Evolutionary conservation across 2,329 filamentous ascomycete species (phyloP).

Genomic region (Ceratocystiopsis sp.): DNA sequence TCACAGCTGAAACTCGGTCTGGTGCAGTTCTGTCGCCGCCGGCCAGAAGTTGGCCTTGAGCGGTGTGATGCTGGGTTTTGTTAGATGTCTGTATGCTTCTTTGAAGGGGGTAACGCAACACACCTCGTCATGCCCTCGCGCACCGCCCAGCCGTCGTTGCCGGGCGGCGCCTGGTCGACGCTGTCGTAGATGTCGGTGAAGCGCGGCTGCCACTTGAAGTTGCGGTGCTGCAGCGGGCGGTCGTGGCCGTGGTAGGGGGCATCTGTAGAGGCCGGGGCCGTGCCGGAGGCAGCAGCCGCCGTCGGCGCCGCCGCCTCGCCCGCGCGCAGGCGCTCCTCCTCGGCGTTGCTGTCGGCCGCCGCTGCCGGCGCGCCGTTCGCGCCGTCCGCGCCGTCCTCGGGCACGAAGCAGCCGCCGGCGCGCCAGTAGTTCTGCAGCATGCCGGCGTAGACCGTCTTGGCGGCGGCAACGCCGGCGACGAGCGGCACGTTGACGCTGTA

Average conservation of each 20-base stretch:
- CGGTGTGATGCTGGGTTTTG: constrained; percentile 55
- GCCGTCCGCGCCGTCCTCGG: constrained; percentile 42
- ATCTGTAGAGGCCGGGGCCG: neutral
- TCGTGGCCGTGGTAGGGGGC: constrained; percentile 19
- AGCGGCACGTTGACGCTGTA: constrained; percentile 87
- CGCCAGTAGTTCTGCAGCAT: constrained; percentile 88
- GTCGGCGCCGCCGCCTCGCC: constrained; percentile 31
- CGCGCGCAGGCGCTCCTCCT: constrained; percentile 59
- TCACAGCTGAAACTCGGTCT: constrained; percentile 70
- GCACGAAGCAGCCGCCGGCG: constrained; percentile 71
- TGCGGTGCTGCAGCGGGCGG: constrained; percentile 39
- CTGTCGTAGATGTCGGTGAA: constrained; percentile 78
- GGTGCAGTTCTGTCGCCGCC: constrained; percentile 40
- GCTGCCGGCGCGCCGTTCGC: neutral
- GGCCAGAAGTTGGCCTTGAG: constrained; percentile 89
- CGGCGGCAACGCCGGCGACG: constrained; percentile 52
- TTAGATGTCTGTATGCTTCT: neutral
- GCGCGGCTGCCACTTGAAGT: constrained; percentile 87
- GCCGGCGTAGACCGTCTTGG: constrained; percentile 64
- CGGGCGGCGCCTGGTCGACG: constrained; percentile 61
- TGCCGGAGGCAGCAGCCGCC: constrained; percentile 16
- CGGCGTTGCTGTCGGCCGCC: constrained; percentile 23
- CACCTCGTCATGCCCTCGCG: constrained; percentile 76
- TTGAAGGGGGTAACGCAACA: neutral
- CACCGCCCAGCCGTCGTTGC: constrained; percentile 88